A percentile compares a stretch with the other conserved stretches of the same genome.
Conservation (phyloP, 352 stramenopile species). For the Phytopythium cucurbitacearum region DNA sequence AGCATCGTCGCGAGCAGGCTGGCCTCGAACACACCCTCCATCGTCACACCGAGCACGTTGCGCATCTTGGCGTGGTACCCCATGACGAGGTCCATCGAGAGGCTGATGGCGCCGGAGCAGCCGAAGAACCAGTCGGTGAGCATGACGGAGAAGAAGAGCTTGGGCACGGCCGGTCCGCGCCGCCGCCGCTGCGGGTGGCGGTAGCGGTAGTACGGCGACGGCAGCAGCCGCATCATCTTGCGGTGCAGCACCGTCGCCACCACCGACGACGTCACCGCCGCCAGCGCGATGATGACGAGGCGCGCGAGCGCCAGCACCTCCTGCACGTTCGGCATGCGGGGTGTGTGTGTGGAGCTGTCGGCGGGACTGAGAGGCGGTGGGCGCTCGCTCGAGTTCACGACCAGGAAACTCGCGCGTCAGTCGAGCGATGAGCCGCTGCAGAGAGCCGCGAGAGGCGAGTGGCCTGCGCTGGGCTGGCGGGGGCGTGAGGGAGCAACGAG, state of each 20-base stretch:
- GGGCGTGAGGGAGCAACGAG: no score
- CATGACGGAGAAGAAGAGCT: slow-evolving; percentile 51
- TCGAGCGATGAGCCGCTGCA: no score
- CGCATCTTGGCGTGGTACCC: slow-evolving; percentile 25
- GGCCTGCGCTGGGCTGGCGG: no score
- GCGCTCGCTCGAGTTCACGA: neutral
- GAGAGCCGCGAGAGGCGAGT: no score
- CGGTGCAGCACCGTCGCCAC: slow-evolving; percentile 31
- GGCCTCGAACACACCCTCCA: slow-evolving; percentile 28
- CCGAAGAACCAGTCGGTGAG: slow-evolving; percentile 58
- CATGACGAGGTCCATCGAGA: slow-evolving; percentile 54
- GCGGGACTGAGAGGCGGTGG: neutral
- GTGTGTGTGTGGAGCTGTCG: no score
- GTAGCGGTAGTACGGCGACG: neutral
- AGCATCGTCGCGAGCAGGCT: slow-evolving; percentile 45
- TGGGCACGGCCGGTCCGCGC: slow-evolving; percentile 27
- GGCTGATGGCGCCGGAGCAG: slow-evolving; percentile 38
- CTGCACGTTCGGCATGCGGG: slow-evolving; percentile 5
- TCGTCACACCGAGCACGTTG: slow-evolving; percentile 34
- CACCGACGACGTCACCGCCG: slow-evolving; percentile 28
- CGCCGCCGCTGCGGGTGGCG: slow-evolving; percentile 10
- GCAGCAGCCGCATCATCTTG: slow-evolving; percentile 3
- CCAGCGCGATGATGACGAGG: slow-evolving; percentile 34
- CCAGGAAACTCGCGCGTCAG: no score
- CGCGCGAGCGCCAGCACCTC: slow-evolving; percentile 27